Evolutionary conservation across 129 eudicot genomes (phyloP).

Genomic region (Flaveria trinervia): DNA sequence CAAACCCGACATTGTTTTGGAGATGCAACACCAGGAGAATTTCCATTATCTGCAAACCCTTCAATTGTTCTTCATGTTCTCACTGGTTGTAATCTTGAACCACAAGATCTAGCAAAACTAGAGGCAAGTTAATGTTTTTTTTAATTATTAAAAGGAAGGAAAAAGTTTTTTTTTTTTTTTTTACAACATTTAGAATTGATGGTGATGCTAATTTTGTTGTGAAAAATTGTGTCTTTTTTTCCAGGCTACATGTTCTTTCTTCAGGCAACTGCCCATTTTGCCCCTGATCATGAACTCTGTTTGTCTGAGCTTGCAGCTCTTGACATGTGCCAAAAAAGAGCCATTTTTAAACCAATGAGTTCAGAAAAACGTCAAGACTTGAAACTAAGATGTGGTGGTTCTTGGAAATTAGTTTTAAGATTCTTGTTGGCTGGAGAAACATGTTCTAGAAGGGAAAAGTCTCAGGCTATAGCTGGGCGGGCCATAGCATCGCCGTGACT

Average conservation of each 20-base stretch:
- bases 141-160: neutral
- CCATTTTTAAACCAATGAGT: constrained; percentile 80
- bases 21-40: constrained; percentile 81
- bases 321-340: constrained; percentile 92
- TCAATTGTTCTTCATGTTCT: constrained; percentile 95
- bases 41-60: constrained; percentile 91
- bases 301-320: constrained; percentile 94
- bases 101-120: constrained; percentile 87
- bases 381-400: constrained; percentile 85
- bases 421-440: constrained; percentile 93
- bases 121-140: constrained; percentile 77
- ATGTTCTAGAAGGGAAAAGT: constrained; percentile 80
- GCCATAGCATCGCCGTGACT: constrained; percentile 93
- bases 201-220: constrained; percentile 69
- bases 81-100: constrained; percentile 82
- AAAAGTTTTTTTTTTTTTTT: neutral
- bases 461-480: constrained; percentile 97
- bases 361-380: constrained; percentile 51
- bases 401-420: constrained; percentile 95
- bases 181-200: constrained; percentile 56
- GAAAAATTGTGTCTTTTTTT: constrained; percentile 34
- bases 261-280: constrained; percentile 88
- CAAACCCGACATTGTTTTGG: constrained; percentile 88
- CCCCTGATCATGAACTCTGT: constrained; percentile 85
- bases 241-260: constrained; percentile 98